Conservation (phyloP, 2,329 filamentous ascomycete species). For the Colletotrichum eremochloae region DNA sequence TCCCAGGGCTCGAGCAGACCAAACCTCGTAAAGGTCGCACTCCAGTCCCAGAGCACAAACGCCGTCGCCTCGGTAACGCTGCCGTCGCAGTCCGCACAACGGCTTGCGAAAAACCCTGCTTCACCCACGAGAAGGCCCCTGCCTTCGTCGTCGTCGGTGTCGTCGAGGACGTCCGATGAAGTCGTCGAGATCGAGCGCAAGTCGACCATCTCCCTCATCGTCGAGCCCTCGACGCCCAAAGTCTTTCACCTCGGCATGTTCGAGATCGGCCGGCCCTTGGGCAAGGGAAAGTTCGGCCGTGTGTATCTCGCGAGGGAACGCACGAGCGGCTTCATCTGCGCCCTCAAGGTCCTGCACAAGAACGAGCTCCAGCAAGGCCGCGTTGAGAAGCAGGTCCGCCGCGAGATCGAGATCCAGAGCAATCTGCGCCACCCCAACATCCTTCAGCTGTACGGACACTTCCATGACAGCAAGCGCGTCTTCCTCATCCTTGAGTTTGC, state of each 20-base stretch:
- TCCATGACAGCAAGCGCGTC: constrained; percentile 89
- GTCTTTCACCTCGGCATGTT: constrained; percentile 94
- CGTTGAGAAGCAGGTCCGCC: constrained; percentile 88
- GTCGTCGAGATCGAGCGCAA: constrained; percentile 62
- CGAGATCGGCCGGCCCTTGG: constrained; percentile 87
- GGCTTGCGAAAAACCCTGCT: constrained; percentile 59
- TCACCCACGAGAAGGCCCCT: constrained; percentile 68
- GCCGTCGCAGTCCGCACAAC: constrained; percentile 74
- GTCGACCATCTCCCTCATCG: constrained; percentile 62
- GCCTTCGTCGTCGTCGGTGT: constrained; percentile 55
- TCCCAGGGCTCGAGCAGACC: constrained; percentile 73
- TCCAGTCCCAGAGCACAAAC: constrained; percentile 82
- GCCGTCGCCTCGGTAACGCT: constrained; percentile 75
- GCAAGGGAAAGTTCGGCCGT: constrained; percentile 89
- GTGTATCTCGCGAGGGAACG: constrained; percentile 89
- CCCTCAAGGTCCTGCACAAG: constrained; percentile 89
- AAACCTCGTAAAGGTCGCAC: constrained; percentile 87
- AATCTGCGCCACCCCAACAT: constrained; percentile 90
- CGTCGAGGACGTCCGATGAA: constrained; percentile 63
- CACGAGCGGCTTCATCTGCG: constrained; percentile 84
- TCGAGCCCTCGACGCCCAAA: constrained; percentile 69
- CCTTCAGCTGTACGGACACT: constrained; percentile 85
- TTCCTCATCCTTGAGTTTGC: constrained; percentile 91
- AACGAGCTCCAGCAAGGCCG: constrained; percentile 81
- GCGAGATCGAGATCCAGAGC: constrained; percentile 91